phyloP scores from a whole-genome alignment of 257 asterid genomes.

The Echium plantagineum region DNA sequence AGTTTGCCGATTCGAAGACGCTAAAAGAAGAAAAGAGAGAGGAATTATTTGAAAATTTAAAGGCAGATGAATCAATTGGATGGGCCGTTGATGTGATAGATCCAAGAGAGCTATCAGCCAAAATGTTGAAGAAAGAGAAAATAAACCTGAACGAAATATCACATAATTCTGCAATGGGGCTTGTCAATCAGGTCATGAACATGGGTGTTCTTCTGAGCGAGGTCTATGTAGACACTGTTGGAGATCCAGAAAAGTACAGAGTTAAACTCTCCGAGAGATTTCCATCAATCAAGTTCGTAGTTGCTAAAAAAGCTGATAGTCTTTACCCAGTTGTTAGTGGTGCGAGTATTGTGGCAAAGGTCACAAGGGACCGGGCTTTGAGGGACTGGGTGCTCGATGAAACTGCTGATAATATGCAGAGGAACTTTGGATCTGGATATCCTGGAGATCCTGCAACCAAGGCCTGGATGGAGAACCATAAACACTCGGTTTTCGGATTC shows the following conservation, averaged over 20 bases:
- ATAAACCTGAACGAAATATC: conserved; percentile 90
- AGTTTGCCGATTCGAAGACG: conserved; percentile 92
- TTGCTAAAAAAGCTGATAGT: conserved; percentile 96
- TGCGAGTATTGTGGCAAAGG: conserved; percentile 99
- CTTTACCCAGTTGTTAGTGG: conserved; percentile 98
- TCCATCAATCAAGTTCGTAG: conserved; percentile 74
- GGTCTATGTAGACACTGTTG: conserved; percentile 95
- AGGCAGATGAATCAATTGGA: conserved; percentile 69
- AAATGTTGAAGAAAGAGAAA: conserved; percentile 77
- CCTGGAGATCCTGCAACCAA: conserved; percentile 98
- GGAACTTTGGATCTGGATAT: conserved; percentile 85
- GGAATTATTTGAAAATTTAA: conserved; percentile 76
- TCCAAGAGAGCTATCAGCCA: conserved; percentile 85
- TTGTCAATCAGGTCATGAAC: conserved; percentile 54
- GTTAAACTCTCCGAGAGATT: conserved; percentile 71
- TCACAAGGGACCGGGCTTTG: conserved; percentile 86
- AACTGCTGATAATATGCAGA: conserved; percentile 57
- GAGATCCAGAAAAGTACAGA: conserved; percentile 88
- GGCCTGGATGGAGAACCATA: conserved; percentile 79
- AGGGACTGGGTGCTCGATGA: conserved; percentile 75
- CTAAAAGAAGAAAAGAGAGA: conserved; percentile 93
- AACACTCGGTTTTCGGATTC: conserved; percentile 78
- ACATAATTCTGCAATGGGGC: conserved; percentile 92
- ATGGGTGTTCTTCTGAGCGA: conserved; percentile 78
- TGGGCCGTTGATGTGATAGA: conserved; percentile 95